A percentile compares a stretch with the other conserved stretches of the same genome.
These are phyloP conservation scores for Amborella trichopoda DNA, from an alignment of 164 flowering plant genomes.

Conservation along the genomic window DNA sequence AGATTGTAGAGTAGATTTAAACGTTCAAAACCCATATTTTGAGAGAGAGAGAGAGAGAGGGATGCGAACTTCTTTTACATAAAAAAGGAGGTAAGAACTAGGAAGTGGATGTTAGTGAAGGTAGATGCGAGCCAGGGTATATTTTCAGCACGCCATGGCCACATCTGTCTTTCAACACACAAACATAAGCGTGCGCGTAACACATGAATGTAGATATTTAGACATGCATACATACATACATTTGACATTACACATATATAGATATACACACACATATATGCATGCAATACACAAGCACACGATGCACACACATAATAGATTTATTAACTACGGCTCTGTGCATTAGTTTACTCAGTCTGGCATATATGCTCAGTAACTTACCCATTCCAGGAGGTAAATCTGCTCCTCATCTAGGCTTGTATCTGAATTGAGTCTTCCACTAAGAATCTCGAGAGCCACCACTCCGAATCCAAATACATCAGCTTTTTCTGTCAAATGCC, in stretches of 20 bases:
- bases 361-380: not conserved
- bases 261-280: not conserved
- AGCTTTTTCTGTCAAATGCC: slow-evolving; percentile 22
- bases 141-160: too few relatives aligned
- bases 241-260: not conserved
- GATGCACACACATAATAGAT: not conserved
- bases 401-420: slow-evolving; percentile 8
- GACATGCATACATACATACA: not conserved
- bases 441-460: slow-evolving; percentile 16
- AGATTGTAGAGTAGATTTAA: too few relatives aligned
- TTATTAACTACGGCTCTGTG: not conserved
- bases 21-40: too few relatives aligned
- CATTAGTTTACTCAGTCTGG: not conserved
- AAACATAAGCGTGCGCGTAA: too few relatives aligned
- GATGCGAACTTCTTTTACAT: too few relatives aligned
- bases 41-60: too few relatives aligned
- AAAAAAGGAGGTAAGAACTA: too few relatives aligned
- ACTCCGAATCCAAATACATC: slow-evolving; percentile 25
- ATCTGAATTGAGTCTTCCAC: slow-evolving; percentile 21
- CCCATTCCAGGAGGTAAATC: slow-evolving; percentile 24
- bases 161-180: too few relatives aligned
- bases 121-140: too few relatives aligned
- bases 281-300: not conserved
- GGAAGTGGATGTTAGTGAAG: too few relatives aligned
- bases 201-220: too few relatives aligned